phyloP scores from a whole-genome alignment of 805 yeast genomes.

The Saccharomyces jurei region DNA sequence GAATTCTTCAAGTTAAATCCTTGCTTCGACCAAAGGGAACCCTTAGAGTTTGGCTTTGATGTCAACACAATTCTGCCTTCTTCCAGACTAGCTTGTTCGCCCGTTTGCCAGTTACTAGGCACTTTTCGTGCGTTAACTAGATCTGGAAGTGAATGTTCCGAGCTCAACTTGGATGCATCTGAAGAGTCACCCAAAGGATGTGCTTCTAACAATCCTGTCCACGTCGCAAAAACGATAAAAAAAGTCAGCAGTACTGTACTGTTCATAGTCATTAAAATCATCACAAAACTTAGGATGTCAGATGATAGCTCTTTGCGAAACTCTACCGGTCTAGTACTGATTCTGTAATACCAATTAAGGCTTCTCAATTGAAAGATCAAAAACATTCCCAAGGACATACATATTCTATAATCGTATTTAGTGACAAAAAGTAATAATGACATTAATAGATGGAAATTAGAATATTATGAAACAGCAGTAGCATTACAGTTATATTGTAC shows the following conservation, averaged over 20 bases:
- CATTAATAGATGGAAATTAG: not conserved
- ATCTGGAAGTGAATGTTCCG: slow-evolving; percentile 32
- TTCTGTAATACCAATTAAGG: not conserved
- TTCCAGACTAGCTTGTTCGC: slow-evolving; percentile 35
- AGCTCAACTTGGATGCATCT: not conserved
- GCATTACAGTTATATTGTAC: not conserved
- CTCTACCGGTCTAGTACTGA: not conserved
- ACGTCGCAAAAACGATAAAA: not conserved
- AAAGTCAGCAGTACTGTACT: not conserved
- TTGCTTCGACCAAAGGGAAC: slow-evolving; percentile 41
- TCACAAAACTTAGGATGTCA: not conserved
- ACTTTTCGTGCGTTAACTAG: slow-evolving; percentile 25
- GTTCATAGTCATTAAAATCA: not conserved
- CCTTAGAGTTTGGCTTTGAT: slow-evolving; percentile 34
- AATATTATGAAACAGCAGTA: not conserved
- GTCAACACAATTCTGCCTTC: slow-evolving; percentile 51
- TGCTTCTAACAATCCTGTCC: not conserved
- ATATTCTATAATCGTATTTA: not conserved
- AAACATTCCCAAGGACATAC: not conserved
- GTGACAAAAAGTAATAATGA: not conserved
- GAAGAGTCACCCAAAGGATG: not conserved
- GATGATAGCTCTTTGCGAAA: not conserved
- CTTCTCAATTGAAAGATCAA: not conserved
- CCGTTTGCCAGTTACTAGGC: slow-evolving; percentile 33
- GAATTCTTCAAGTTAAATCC: slow-evolving; percentile 27